A percentile compares a stretch with the other conserved stretches of the same genome.
These are phyloP conservation scores for Houttuynia cordata DNA, from an alignment of 164 flowering plant species.

Conservation along the genomic window DNA sequence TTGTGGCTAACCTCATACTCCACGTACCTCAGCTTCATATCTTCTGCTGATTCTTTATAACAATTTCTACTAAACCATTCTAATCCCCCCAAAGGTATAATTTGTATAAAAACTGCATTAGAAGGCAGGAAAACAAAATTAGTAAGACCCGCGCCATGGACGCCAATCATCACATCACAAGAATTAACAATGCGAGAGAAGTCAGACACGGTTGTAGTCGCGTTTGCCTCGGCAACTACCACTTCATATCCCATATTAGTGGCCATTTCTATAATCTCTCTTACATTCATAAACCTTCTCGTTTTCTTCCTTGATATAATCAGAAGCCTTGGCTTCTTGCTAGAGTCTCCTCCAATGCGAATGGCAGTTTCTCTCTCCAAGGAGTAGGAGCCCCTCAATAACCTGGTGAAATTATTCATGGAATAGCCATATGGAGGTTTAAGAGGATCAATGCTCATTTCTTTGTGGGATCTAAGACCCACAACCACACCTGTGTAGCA, in stretches of 20 bases:
- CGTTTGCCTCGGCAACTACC: conserved; percentile 28
- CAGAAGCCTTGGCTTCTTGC: conserved; percentile 41
- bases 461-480: conserved; percentile 45
- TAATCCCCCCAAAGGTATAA: conserved; percentile 50
- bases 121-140: conserved; percentile 70
- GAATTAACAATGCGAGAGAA: conserved; percentile 51
- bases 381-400: conserved; percentile 35
- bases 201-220: conserved; percentile 7
- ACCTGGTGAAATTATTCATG: conserved; percentile 36
- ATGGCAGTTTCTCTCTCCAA: conserved; percentile 27
- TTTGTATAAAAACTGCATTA: conserved; percentile 55
- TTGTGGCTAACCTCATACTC: conserved; percentile 40
- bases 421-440: conserved; percentile 25
- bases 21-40: conserved; percentile 59
- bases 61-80: conserved; percentile 25
- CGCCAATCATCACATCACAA: conserved; percentile 68
- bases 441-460: conserved; percentile 35
- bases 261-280: conserved; percentile 27
- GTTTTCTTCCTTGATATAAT: conserved; percentile 42
- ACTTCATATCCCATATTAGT: conserved; percentile 46
- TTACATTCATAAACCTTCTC: conserved; percentile 33
- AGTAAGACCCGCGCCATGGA: conserved; percentile 88
- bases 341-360: conserved; percentile 1
- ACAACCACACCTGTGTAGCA: conserved; percentile 37
- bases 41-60: conserved; percentile 45